These are phyloP conservation scores for Talaromyces stipitatus DNA, from an alignment of 495 filamentous ascomycete species.

Conservation along the genomic window DNA sequence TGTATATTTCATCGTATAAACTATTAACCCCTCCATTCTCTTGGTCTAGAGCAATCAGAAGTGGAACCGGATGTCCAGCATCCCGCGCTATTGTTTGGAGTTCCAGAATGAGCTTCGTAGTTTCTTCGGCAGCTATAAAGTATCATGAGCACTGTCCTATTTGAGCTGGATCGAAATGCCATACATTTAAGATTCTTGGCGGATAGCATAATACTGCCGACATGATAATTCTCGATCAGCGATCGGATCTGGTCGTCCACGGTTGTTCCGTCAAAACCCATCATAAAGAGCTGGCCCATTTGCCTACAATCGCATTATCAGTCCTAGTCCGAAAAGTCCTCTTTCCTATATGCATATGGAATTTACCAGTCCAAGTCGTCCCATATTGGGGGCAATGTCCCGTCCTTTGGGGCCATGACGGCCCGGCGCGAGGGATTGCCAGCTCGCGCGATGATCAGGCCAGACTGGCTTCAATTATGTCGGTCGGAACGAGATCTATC, in stretches of 20 bases:
- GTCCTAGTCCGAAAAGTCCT: neutral
- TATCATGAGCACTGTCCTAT: too few species aligned
- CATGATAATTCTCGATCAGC: slow-evolving; percentile 76
- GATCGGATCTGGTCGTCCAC: slow-evolving; percentile 78
- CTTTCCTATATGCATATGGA: neutral
- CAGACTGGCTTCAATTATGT: neutral
- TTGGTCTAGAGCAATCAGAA: slow-evolving; percentile 81
- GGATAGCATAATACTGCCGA: slow-evolving; percentile 76
- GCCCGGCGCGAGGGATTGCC: slow-evolving; percentile 30
- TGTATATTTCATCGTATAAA: slow-evolving; percentile 83
- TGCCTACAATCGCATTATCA: slow-evolving; percentile 23
- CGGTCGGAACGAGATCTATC: neutral
- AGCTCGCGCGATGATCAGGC: slow-evolving; percentile 3
- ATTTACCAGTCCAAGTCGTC: slow-evolving; percentile 38
- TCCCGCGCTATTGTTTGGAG: slow-evolving; percentile 81
- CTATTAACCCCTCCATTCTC: slow-evolving; percentile 95
- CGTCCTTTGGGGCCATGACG: slow-evolving; percentile 43
- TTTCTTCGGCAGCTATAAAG: slow-evolving; percentile 67
- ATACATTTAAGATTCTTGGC: slow-evolving; percentile 90
- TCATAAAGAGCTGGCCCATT: slow-evolving; percentile 90
- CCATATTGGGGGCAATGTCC: slow-evolving; percentile 42
- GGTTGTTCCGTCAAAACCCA: slow-evolving; percentile 89
- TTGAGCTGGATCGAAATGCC: neutral
- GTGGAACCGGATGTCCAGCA: slow-evolving; percentile 75
- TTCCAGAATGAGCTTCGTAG: slow-evolving; percentile 72